Evolutionary conservation across 73 alveolate species (phyloP), one percentile per base, ranked within the genome.

Genomic region (Symbiodinium natans): DNA sequence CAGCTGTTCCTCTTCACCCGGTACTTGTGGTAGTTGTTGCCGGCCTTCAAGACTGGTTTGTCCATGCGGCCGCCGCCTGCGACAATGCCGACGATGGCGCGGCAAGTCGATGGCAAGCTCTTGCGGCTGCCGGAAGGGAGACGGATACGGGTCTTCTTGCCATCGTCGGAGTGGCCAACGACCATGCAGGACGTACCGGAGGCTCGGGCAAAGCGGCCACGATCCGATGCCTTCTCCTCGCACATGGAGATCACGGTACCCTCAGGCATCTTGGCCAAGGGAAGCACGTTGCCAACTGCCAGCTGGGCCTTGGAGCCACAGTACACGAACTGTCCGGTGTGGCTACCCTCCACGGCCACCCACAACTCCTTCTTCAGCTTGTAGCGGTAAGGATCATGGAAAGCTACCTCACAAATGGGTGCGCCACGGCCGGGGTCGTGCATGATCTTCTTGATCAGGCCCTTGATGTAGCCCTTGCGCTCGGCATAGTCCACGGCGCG

Each of bases 351-450:
- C 36, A 99, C 99, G 59, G 99, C 99, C 89, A 99, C 99, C 99
- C 99, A 99, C 86, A 99, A 99, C 99, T 99, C 99, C 83, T 99
- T 99, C 93, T 99, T 82, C 85, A 99, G 99, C 99, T 99, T 99
- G 99, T 99, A 99, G 96, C 99, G 99, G 99, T 99, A 99, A 43
- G 99, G 99, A 99, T 99, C 99, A 95, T 99, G 99, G 99, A 99
- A 99, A 71, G 99, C 99, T 41, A 99, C 99, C 99, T 99, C 99
- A 84, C 99, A 99, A 41, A 99, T 98, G 39, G 99, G 99, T 34
- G 99, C 99, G 42, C 99, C 99, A 95, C 99, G 99, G 77, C 99
- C 99, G 41, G 99, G 99, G 85, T 99, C 99, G 99, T 99, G 99
- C 88, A 99, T 93, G 99, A 99, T 99, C 71, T 99, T 99, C 88